Conservation (phyloP, 768 basidiomycete species). For the Dendrothele bispora region DNA sequence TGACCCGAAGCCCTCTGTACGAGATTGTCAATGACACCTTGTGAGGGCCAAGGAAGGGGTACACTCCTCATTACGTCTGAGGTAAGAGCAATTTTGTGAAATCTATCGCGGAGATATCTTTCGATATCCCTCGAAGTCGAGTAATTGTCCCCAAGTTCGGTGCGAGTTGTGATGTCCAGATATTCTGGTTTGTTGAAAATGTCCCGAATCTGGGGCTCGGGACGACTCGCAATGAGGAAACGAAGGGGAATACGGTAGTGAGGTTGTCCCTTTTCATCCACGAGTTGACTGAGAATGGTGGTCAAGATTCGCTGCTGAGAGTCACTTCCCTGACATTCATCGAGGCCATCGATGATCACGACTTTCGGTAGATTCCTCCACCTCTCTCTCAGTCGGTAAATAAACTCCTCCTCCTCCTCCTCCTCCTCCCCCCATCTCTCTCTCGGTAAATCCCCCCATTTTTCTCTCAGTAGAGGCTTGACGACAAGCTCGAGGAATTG, state of each 20-base stretch:
- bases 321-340: constrained; percentile 21
- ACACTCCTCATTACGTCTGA: constrained; percentile 2
- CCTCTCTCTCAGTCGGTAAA: neutral
- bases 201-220: constrained; percentile 21
- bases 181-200: too few species aligned
- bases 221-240: constrained; percentile 26
- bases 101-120: constrained; percentile 12
- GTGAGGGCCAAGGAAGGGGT: constrained; percentile 21
- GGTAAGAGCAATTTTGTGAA: constrained; percentile 11
- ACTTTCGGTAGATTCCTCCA: constrained; percentile 5
- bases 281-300: neutral
- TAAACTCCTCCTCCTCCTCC: too few species aligned
- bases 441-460: too few species aligned
- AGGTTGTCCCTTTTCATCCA: too few species aligned
- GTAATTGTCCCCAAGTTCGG: neutral
- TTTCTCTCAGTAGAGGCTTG: constrained; percentile 6
- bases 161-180: too few species aligned
- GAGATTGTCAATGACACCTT: constrained; percentile 12
- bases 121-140: constrained; percentile 16
- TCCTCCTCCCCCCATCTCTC: too few species aligned
- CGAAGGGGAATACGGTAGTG: constrained; percentile 20
- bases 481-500: constrained; percentile 18
- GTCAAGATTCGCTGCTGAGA: constrained; percentile 6
- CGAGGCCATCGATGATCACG: constrained; percentile 26
- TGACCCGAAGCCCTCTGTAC: constrained; percentile 11